phyloP scores from a whole-genome alignment of 2,329 filamentous ascomycete species.

The Penicillium brevicompactum region DNA sequence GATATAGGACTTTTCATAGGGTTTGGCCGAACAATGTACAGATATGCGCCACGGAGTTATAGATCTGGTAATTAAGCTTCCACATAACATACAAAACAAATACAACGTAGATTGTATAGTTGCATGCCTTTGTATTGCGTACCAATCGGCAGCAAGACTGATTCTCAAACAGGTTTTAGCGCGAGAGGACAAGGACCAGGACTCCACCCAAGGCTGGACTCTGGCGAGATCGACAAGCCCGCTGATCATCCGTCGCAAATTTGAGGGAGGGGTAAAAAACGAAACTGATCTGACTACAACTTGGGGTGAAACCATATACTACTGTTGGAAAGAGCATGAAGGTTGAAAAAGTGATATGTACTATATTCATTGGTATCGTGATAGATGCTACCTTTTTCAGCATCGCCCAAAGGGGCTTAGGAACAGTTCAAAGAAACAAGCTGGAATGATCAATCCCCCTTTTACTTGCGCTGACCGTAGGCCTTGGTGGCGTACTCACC shows the following conservation, averaged over 20 bases:
- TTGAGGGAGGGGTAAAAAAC: background rate
- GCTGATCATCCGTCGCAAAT: background rate
- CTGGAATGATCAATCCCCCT: background rate
- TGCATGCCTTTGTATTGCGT: too few relatives aligned
- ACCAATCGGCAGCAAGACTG: too few relatives aligned
- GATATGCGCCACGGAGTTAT: too few relatives aligned
- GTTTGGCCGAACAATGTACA: background rate
- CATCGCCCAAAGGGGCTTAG: slow-evolving; percentile 17
- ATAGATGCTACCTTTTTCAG: slow-evolving; percentile 20
- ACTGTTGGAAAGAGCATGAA: background rate
- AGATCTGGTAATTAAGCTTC: too few relatives aligned
- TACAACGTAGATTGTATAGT: too few relatives aligned
- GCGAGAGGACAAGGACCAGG: too few relatives aligned
- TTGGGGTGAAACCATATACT: background rate
- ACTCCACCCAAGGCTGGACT: background rate
- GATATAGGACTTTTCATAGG: background rate
- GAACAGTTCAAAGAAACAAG: slow-evolving; percentile 15
- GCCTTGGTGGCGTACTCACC: slow-evolving; percentile 96
- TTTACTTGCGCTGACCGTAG: slow-evolving; percentile 71
- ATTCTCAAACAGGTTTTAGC: too few relatives aligned
- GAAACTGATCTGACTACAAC: background rate
- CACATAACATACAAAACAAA: too few relatives aligned
- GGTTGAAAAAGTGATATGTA: background rate
- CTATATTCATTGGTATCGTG: slow-evolving; percentile 29
- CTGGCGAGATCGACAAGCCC: slow-evolving; percentile 1